Conservation (phyloP, 1,284 basidiomycete species). For the Boletus mariae region DNA sequence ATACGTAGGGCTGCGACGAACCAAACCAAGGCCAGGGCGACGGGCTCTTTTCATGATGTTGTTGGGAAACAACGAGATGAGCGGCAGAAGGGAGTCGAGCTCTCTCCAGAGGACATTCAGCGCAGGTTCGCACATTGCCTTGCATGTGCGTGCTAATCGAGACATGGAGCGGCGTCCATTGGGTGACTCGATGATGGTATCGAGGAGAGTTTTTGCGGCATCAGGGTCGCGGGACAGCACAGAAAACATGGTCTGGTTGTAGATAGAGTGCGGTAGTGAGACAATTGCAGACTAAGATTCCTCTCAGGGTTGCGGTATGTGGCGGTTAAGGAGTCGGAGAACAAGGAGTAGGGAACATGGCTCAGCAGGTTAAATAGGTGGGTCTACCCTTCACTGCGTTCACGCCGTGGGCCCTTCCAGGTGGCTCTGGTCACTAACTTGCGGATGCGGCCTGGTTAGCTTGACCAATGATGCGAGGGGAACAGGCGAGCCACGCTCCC, state of each 20-base stretch:
- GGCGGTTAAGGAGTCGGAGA: conserved; percentile 42
- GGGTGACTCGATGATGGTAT: conserved; percentile 63
- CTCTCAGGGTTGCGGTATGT: conserved; percentile 33
- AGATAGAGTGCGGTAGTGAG: conserved; percentile 40
- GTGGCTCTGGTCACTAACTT: conserved; percentile 27
- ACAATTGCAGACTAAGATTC: conserved; percentile 24
- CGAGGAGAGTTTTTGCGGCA: conserved; percentile 58
- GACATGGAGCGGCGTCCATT: conserved; percentile 61
- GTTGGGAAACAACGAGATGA: conserved; percentile 66
- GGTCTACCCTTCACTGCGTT: conserved; percentile 28
- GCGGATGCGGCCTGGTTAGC: conserved; percentile 31
- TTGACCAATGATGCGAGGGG: conserved; percentile 25
- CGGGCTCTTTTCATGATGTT: conserved; percentile 62
- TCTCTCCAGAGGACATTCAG: conserved; percentile 71
- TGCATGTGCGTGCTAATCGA: conserved; percentile 69
- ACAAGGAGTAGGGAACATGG: conserved; percentile 43
- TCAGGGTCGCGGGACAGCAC: conserved; percentile 62
- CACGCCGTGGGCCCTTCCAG: conserved; percentile 26
- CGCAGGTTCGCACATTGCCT: conserved; percentile 67
- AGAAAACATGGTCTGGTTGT: conserved; percentile 51
- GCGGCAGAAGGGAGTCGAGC: conserved; percentile 67
- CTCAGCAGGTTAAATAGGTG: conserved; percentile 23
- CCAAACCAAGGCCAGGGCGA: conserved; percentile 70
- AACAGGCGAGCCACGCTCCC: conserved; percentile 27
- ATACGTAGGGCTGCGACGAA: conserved; percentile 38